A percentile compares a stretch with the other conserved stretches of the same genome.
phyloP scores from a whole-genome alignment of 164 flowering plant genomes.

The Protea cynaroides region DNA sequence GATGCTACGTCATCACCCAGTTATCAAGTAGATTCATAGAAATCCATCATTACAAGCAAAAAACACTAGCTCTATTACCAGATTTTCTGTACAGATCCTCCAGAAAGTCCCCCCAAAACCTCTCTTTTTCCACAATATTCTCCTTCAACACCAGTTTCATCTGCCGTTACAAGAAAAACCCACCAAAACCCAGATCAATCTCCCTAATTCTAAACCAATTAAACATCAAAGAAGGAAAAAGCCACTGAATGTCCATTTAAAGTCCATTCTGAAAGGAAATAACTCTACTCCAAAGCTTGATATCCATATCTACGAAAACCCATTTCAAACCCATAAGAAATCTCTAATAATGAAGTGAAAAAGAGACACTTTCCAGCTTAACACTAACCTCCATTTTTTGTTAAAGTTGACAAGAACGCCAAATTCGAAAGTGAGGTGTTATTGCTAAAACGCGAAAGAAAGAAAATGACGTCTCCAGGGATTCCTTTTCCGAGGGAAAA shows the following conservation, averaged over 20 bases:
- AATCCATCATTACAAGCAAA: neutral
- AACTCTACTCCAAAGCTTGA: neutral
- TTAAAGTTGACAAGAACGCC: neutral
- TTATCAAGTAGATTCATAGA: neutral
- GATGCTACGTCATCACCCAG: conserved; percentile 2
- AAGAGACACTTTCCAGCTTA: neutral
- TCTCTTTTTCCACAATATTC: neutral
- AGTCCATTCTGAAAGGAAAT: neutral
- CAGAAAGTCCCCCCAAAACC: neutral
- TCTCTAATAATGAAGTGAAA: neutral
- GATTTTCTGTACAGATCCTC: neutral
- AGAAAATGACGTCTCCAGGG: too few species aligned
- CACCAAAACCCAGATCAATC: neutral
- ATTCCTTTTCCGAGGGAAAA: too few species aligned
- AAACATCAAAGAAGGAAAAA: neutral
- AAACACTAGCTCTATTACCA: neutral
- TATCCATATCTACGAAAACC: too few species aligned
- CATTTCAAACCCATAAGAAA: neutral
- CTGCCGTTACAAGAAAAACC: neutral
- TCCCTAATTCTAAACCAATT: too few species aligned
- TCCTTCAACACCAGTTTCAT: neutral
- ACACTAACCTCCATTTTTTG: conserved; percentile 3
- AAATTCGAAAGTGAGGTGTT: too few species aligned
- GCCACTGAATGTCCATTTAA: neutral
- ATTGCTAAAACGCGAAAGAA: too few species aligned